Evolutionary conservation across 176 grass and related monocot genomes (phyloP), one percentile per base, ranked within the genome.

Genomic region (Rhipidocladum racemiflorum): DNA sequence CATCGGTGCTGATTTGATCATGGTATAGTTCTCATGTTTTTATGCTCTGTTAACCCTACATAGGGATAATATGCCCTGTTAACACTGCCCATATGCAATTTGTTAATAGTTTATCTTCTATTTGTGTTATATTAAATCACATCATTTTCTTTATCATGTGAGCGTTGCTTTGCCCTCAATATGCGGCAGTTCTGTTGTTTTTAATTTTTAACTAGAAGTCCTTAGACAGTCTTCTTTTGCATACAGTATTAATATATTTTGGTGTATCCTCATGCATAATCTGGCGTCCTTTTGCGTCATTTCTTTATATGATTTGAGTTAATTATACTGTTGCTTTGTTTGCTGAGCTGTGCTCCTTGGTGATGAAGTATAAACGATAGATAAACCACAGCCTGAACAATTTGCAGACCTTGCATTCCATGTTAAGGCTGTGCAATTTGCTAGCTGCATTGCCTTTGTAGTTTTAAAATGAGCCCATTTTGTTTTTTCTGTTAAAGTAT

Each of bases 71-170:
- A 35, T 74, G 38, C 54, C 57, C 40, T 65, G 48, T 65, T 78
- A 38, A 36, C 28, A 67, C 5, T 78, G 27, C 13, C 55, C 32
- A 18, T 40, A n/a, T 64, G 55, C 25, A 36, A 68, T 7, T 64
- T 72, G 29, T 42, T 65, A 44, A 24, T 23, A 46, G 14, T 62
- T 68, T 50, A 78, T 71, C 18, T 69, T 83, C 23, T 76, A 21
- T 69, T 81, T 77, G 4, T 71, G 2, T 55, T 49, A 34, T 40
- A 18, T 54, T 54, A 25, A 64, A 39, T 49, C 7, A 7, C 17
- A 24, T 51, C 10, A 64, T 30, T 49, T 76, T 62, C 40, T 68
- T 82, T 61, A 81, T 40, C 43, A 7, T 25, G 0, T 42, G 18
- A 43, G 38, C 15, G 20, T 34, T 53, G 48, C 17, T 40, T 42